Evolutionary conservation across 495 filamentous ascomycete genomes (phyloP).

Genomic region (Glonium stellatum): DNA sequence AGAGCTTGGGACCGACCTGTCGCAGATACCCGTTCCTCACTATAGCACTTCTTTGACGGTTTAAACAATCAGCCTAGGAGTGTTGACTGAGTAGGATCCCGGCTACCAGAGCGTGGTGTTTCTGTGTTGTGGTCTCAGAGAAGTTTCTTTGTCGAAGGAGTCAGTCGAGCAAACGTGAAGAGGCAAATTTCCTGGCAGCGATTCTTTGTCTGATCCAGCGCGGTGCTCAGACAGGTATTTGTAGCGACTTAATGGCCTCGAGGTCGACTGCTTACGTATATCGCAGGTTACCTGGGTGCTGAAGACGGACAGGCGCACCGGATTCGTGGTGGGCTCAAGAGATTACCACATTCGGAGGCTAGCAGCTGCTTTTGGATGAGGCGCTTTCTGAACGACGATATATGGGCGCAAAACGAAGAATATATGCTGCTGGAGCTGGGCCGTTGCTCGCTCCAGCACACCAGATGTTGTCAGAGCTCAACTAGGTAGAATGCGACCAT

Average conservation of each 20-base stretch:
- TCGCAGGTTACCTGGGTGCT: conserved; percentile 18
- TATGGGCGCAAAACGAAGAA: conserved; percentile 1
- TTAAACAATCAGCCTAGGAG: conserved; percentile 16
- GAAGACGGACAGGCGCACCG: conserved; percentile 32
- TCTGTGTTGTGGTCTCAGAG: conserved; percentile 24
- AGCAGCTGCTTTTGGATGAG: conserved; percentile 24
- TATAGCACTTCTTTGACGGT: conserved; percentile 3
- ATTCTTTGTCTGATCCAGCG: conserved; percentile 27
- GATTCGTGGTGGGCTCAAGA: conserved; percentile 26
- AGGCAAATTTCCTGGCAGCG: conserved; percentile 22
- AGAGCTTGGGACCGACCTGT: conserved; percentile 25
- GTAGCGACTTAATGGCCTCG: conserved; percentile 25
- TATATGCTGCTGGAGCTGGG: conserved; percentile 2
- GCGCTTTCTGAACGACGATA: background rate
- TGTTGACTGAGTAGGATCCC: conserved; percentile 11
- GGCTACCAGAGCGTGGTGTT: conserved; percentile 23
- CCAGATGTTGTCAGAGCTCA: conserved; percentile 9
- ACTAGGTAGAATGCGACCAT: conserved; percentile 25
- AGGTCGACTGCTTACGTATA: conserved; percentile 28
- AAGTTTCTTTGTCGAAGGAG: conserved; percentile 25
- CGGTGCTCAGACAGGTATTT: conserved; percentile 27
- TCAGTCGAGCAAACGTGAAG: conserved; percentile 12
- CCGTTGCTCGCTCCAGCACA: conserved; percentile 8
- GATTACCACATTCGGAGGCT: conserved; percentile 21
- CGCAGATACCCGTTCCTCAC: conserved; percentile 27